Evolutionary conservation across 2,329 filamentous ascomycete species (phyloP), one percentile per base, ranked within the genome.

Genomic region (Hymenotorrendiella dingleyae): DNA sequence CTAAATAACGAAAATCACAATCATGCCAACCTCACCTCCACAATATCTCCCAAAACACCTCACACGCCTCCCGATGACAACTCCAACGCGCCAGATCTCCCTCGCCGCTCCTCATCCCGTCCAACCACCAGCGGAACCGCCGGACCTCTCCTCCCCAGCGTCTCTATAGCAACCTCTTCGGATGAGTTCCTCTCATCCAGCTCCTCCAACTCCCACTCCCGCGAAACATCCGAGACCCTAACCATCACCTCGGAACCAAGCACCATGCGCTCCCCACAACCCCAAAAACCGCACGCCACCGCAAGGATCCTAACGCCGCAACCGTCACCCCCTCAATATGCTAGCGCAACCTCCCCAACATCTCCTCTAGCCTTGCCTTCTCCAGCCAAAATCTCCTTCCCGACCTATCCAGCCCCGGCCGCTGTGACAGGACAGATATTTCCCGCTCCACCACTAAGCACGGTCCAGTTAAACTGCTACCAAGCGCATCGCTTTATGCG

Each of bases 401-500:
- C 54, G 16, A 46, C 41, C 6, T 21, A 52, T 7, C 42, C 47
- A 3, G 39, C 49, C 17, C 40, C 41, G 8, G 21, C 35, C 4
- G 45, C 54, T 7, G 8, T 44, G 5, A 33, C 40, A 35, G 51
- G 51, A 14, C 52, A 52, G 0, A 43, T 61, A 24, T 43, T 59
- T 9, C 29, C 46, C 1, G 50, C 50, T 2, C 52, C 49, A 4
- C 39, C 46, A n/a, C 29, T 62, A 11, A 43, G 46, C 17, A 22
- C 42, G 8, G 36, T 50, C 2, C 60, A 63, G 28, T 49, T 59
- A 20, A 46, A 57, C 1, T 63, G 60, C 46, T 61, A 55, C 34
- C 57, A 60, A 39, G 36, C 30, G 2, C 60, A 63, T 38, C 50
- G 50, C 9, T 50, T 50, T 27, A 59, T 63, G 57, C 56, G 57